These are phyloP conservation scores for Hondaea fermentalgiana DNA, from an alignment of 108 stramenopile species.

Conservation along the genomic window DNA sequence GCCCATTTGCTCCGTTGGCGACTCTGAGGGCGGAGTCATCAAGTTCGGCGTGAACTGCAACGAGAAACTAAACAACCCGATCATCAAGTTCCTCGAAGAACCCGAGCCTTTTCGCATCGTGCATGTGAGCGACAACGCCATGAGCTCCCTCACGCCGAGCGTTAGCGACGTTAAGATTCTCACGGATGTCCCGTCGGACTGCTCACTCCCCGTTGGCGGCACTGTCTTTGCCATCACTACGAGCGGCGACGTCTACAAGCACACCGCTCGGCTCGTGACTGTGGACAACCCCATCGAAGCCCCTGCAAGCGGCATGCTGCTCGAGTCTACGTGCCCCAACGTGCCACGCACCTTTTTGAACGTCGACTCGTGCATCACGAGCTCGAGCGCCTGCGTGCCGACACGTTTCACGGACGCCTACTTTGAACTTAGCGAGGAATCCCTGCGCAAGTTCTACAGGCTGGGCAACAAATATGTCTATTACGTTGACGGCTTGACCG, in stretches of 20 bases:
- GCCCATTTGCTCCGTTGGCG: not conserved
- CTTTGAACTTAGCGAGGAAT: not conserved
- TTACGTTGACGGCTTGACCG: not conserved
- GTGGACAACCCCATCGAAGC: no score
- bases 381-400: not conserved
- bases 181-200: no score
- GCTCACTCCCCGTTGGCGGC: no score
- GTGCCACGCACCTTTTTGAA: not conserved
- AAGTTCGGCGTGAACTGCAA: not conserved
- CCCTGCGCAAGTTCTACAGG: not conserved
- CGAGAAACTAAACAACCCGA: not conserved
- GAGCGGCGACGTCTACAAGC: no score
- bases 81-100: no score
- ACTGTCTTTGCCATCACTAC: no score
- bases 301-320: no score
- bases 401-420: not conserved
- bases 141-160: no score
- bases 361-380: not conserved
- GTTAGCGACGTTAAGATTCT: no score
- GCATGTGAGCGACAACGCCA: no score
- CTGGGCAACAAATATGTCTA: not conserved
- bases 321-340: not conserved
- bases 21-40: not conserved
- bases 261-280: no score
- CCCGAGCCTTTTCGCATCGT: no score